Conservation (phyloP, 2,329 filamentous ascomycete genomes). For the Nothophoma quercina region DNA sequence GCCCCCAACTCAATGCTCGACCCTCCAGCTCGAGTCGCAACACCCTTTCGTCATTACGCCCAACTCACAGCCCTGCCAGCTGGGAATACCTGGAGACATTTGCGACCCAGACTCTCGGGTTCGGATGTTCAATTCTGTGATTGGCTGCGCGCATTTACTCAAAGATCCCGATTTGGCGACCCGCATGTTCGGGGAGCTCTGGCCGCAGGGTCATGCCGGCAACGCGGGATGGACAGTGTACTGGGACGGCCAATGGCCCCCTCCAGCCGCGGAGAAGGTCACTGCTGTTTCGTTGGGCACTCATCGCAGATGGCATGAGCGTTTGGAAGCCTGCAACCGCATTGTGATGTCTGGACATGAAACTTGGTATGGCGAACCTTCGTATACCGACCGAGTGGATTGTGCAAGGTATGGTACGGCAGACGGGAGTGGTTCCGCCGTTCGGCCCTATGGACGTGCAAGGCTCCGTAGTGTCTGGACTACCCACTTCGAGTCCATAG, state of each 20-base stretch:
- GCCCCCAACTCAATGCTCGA: slow-evolving; percentile 9
- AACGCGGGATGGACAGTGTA: slow-evolving; percentile 14
- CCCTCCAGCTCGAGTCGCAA: slow-evolving; percentile 16
- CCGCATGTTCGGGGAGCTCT: slow-evolving; percentile 18
- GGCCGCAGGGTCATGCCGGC: slow-evolving; percentile 19
- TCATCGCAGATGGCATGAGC: not conserved
- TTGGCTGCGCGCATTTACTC: slow-evolving; percentile 10
- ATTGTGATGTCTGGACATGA: not conserved
- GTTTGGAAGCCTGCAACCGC: slow-evolving; percentile 3
- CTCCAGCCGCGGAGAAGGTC: not conserved
- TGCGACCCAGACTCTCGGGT: slow-evolving; percentile 15
- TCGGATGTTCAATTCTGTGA: not conserved
- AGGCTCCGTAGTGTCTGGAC: slow-evolving; percentile 15
- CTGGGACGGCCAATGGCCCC: slow-evolving; percentile 12
- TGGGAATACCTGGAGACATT: not conserved
- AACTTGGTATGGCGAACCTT: not conserved
- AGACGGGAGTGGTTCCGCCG: slow-evolving; percentile 11
- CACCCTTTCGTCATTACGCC: slow-evolving; percentile 11
- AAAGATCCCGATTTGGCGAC: slow-evolving; percentile 11
- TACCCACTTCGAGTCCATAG: slow-evolving; percentile 3
- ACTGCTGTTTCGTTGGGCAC: not conserved
- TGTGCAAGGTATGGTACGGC: slow-evolving; percentile 10
- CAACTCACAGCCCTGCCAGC: slow-evolving; percentile 4
- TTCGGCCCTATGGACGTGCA: slow-evolving; percentile 14
- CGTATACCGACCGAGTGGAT: slow-evolving; percentile 3